Conservation (phyloP, 148 eudicot genomes). For the Silene conica region DNA sequence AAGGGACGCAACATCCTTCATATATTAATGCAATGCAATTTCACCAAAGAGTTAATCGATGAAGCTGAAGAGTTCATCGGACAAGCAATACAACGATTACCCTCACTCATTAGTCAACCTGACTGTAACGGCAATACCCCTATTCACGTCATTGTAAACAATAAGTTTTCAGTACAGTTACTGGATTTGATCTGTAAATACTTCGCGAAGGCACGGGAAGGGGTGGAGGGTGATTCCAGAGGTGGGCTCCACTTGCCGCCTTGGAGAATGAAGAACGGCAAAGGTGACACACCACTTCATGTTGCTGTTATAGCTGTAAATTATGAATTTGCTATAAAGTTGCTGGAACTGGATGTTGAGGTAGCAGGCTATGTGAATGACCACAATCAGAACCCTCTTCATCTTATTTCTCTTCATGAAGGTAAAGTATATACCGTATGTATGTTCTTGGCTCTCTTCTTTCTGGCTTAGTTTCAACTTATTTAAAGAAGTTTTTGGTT, state of each 20-base stretch:
- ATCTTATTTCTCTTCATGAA: background rate
- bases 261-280: background rate
- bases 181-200: background rate
- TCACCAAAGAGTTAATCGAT: background rate
- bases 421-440: background rate
- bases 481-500: no score
- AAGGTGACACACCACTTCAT: background rate
- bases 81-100: background rate
- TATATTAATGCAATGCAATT: background rate
- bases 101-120: background rate
- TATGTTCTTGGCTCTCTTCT: no score
- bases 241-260: background rate
- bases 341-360: background rate
- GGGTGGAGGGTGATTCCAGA: background rate
- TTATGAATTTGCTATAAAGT: background rate
- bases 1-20: background rate
- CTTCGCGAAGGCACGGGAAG: background rate
- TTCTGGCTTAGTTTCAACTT: no score
- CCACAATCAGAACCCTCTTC: slow-evolving; percentile 3
- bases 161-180: background rate
- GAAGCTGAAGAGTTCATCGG: background rate
- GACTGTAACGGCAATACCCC: slow-evolving; percentile 5
- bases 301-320: background rate
- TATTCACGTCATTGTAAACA: background rate
- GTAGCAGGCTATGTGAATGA: background rate